Percentiles rank a stretch among this genome's conserved stretches.
phyloP scores from a whole-genome alignment of 2,329 filamentous ascomycete genomes.

The Claviceps sp. region DNA sequence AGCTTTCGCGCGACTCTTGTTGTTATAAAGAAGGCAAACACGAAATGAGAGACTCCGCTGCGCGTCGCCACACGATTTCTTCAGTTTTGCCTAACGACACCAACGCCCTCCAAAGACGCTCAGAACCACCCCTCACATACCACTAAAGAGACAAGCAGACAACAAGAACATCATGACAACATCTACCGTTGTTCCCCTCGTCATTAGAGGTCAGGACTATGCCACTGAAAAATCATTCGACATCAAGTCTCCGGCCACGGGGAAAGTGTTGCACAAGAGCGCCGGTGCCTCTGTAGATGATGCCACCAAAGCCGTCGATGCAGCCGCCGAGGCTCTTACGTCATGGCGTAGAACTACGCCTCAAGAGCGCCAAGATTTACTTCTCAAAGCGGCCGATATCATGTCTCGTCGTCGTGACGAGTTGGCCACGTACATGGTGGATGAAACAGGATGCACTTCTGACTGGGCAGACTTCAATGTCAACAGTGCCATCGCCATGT shows the following conservation, averaged over 20 bases:
- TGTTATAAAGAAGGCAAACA: too few species aligned
- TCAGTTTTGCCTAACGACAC: too few species aligned
- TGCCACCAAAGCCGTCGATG: slow-evolving; percentile 36
- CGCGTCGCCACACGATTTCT: too few species aligned
- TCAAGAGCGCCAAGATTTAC: slow-evolving; percentile 49
- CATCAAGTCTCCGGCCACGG: slow-evolving; percentile 43
- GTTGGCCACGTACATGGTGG: slow-evolving; percentile 42
- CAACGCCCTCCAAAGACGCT: too few species aligned
- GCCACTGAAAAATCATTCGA: slow-evolving; percentile 34
- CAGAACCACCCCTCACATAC: too few species aligned
- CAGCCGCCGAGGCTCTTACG: slow-evolving; percentile 53
- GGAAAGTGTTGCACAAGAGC: slow-evolving; percentile 38
- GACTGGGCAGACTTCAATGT: slow-evolving; percentile 30
- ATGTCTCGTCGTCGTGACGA: slow-evolving; percentile 47
- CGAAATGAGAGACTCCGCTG: too few species aligned
- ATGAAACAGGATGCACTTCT: slow-evolving; percentile 29
- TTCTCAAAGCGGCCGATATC: slow-evolving; percentile 55
- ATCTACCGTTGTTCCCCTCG: slow-evolving; percentile 20
- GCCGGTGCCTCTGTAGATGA: slow-evolving; percentile 42
- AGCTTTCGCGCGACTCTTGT: too few species aligned
- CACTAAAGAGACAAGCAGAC: too few species aligned
- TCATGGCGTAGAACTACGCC: slow-evolving; percentile 54
- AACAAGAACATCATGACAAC: not conserved
- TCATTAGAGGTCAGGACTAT: slow-evolving; percentile 32
- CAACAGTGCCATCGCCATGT: slow-evolving; percentile 19